Evolutionary conservation across 768 basidiomycete genomes (phyloP).

Genomic region (Hygrocybe punicea): DNA sequence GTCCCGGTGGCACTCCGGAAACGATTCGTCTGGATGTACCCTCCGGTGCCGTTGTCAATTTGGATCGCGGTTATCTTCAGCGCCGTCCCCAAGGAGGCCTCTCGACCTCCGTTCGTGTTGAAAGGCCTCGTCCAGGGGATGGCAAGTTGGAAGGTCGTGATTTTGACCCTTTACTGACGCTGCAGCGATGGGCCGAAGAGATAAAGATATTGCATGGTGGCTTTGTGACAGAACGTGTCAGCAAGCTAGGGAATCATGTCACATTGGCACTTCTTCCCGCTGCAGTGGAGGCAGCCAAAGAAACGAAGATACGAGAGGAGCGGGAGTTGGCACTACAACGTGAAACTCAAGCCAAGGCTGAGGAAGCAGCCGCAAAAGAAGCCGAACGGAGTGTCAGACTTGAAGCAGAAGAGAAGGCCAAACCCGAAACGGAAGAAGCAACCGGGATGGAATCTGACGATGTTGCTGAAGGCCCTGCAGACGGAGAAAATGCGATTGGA

Average conservation of each 20-base stretch:
- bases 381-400: conserved; percentile 26
- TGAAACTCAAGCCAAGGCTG: conserved; percentile 40
- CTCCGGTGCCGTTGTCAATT: conserved; percentile 56
- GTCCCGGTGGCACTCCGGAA: conserved; percentile 53
- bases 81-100: conserved; percentile 46
- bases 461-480: neutral
- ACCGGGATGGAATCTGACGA: conserved; percentile 1
- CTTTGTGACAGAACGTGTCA: conserved; percentile 63
- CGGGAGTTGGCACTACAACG: conserved; percentile 44
- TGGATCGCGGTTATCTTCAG: conserved; percentile 53
- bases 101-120: conserved; percentile 60
- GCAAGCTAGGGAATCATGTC: conserved; percentile 68
- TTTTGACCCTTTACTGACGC: conserved; percentile 75
- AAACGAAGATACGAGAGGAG: conserved; percentile 56
- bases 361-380: conserved; percentile 36
- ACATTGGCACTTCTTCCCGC: conserved; percentile 73
- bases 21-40: conserved; percentile 78
- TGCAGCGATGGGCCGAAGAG: conserved; percentile 89
- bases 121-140: conserved; percentile 43
- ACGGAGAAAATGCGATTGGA: conserved; percentile 21
- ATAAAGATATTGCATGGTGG: conserved; percentile 76
- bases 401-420: conserved; percentile 16
- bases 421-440: conserved; percentile 11
- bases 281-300: conserved; percentile 62
- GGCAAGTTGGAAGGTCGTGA: conserved; percentile 51